phyloP scores from a whole-genome alignment of 495 filamentous ascomycete species.

The Penicillium pancosmium region DNA sequence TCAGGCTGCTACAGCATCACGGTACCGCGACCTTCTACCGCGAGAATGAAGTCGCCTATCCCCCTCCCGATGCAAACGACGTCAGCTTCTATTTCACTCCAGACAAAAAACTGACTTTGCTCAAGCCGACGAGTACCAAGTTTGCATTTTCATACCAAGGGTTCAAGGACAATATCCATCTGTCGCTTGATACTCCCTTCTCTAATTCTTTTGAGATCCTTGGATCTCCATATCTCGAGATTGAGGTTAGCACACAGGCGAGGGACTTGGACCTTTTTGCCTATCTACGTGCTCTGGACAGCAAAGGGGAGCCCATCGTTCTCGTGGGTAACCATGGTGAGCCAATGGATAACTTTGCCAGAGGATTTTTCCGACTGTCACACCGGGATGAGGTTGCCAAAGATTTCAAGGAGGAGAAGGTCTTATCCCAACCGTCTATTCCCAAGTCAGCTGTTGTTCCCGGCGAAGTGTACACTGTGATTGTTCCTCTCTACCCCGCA shows the following conservation, averaged over 20 bases:
- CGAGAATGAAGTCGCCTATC: background rate
- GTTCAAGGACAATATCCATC: background rate
- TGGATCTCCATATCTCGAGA: too few species aligned
- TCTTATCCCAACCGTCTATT: background rate
- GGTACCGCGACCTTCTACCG: background rate
- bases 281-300: background rate
- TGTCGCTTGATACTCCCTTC: too few species aligned
- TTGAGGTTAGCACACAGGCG: conserved; percentile 2
- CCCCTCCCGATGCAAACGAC: background rate
- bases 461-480: background rate
- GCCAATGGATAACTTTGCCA: conserved; percentile 4
- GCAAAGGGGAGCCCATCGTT: background rate
- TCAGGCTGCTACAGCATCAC: background rate
- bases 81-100: conserved; percentile 7
- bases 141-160: background rate
- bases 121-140: background rate
- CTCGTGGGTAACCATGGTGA: conserved; percentile 1
- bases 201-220: too few species aligned
- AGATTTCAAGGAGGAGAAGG: background rate
- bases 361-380: conserved; percentile 4
- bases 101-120: background rate
- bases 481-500: conserved; percentile 1
- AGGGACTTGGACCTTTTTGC: conserved; percentile 1
- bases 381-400: conserved; percentile 7
- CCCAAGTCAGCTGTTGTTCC: background rate